Conservation (phyloP, 2,329 filamentous ascomycete species). For the Microdochium bolleyi region DNA sequence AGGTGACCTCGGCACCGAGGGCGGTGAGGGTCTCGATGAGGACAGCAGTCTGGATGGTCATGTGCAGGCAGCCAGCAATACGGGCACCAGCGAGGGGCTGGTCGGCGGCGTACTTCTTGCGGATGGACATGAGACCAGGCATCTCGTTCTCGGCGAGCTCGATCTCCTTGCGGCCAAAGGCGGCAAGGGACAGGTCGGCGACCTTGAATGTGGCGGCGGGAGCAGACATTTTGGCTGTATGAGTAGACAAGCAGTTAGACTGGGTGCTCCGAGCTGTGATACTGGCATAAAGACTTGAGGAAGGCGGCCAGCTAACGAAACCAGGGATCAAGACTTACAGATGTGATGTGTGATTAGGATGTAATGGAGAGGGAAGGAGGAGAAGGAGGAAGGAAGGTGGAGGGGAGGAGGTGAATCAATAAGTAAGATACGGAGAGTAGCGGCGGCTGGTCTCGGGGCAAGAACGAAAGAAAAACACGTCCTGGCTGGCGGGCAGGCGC, state of each 20-base stretch:
- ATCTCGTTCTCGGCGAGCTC: constrained; percentile 95
- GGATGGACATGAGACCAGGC: constrained; percentile 95
- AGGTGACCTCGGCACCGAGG: constrained; percentile 97
- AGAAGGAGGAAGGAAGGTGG: not conserved
- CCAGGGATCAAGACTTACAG: not conserved
- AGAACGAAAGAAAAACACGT: not conserved
- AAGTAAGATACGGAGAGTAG: not conserved
- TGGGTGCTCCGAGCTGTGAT: too few relatives aligned
- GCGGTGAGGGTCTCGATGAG: constrained; percentile 95
- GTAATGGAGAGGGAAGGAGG: not conserved
- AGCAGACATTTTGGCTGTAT: constrained; percentile 53
- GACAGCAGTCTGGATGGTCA: constrained; percentile 99
- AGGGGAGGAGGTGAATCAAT: not conserved
- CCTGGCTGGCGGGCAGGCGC: not conserved
- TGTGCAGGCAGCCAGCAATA: constrained; percentile 97
- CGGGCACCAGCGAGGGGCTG: constrained; percentile 92
- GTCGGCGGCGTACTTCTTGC: constrained; percentile 81
- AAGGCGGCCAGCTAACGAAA: not conserved
- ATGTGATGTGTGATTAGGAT: not conserved
- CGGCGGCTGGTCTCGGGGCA: not conserved
- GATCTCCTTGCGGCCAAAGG: constrained; percentile 98
- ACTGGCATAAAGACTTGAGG: not conserved
- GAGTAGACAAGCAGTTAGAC: not conserved
- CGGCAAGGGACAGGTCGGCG: constrained; percentile 93
- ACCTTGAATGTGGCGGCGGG: constrained; percentile 96